Percentiles rank a stretch among this genome's conserved stretches.
Evolutionary conservation across 306 rosid genomes (phyloP).

Genomic region (Dryas octopetala): DNA sequence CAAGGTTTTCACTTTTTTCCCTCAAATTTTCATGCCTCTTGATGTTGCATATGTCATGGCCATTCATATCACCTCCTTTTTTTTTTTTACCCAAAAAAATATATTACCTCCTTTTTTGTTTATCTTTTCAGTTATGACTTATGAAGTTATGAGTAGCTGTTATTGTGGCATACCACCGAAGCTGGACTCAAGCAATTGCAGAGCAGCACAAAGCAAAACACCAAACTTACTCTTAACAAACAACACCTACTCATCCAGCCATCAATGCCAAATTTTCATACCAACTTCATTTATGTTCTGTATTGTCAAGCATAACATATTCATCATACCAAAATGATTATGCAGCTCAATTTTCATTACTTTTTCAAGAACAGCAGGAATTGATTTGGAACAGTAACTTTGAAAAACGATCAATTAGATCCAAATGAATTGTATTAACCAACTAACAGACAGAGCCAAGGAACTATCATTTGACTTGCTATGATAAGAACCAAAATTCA

Average conservation of each 20-base stretch:
- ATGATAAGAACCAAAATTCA: not conserved
- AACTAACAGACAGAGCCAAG: too few relatives aligned
- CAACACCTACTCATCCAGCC: not conserved
- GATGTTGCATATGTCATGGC: too few relatives aligned
- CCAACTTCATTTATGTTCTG: constrained; percentile 8
- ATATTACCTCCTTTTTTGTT: not conserved
- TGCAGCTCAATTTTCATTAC: not conserved
- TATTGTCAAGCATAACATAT: not conserved
- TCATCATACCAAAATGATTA: not conserved
- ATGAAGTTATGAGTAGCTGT: not conserved
- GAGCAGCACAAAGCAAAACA: not conserved
- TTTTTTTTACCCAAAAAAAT: not conserved
- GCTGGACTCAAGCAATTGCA: not conserved
- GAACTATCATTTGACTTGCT: not conserved
- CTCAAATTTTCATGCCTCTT: not conserved
- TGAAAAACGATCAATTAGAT: not conserved
- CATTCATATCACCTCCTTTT: too few relatives aligned
- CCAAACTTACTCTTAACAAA: not conserved
- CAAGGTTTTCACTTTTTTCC: not conserved
- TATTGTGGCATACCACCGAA: not conserved
- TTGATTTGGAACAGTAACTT: not conserved
- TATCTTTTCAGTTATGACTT: too few relatives aligned
- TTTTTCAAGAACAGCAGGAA: not conserved
- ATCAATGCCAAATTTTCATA: constrained; percentile 8
- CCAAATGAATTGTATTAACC: too few relatives aligned